These are phyloP conservation scores for Noccaea bulbosa DNA, from an alignment of 345 rosid species.

Conservation along the genomic window DNA sequence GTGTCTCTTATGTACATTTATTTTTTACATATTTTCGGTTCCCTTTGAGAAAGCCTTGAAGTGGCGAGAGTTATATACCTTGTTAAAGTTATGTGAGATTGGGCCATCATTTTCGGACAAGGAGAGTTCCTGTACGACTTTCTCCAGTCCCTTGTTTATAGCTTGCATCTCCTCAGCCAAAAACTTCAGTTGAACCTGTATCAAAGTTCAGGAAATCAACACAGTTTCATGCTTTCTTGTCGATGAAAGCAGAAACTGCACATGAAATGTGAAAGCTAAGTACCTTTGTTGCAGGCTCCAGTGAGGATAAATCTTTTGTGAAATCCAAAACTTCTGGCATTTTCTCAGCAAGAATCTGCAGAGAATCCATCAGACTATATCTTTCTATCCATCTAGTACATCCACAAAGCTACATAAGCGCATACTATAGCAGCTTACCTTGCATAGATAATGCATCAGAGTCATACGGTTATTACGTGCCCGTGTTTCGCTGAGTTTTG, in stretches of 20 bases:
- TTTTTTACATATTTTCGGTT: background rate
- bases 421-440: constrained; percentile 53
- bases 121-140: constrained; percentile 83
- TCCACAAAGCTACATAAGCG: constrained; percentile 11
- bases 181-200: constrained; percentile 86
- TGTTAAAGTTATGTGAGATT: constrained; percentile 65
- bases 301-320: constrained; percentile 62
- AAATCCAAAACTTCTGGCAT: constrained; percentile 86
- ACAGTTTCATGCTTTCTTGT: background rate
- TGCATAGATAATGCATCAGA: constrained; percentile 96
- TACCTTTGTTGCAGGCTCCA: constrained; percentile 87
- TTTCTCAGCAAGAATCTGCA: constrained; percentile 86
- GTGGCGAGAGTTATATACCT: constrained; percentile 49
- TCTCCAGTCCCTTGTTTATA: constrained; percentile 92
- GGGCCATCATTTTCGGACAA: constrained; percentile 86
- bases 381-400: constrained; percentile 8
- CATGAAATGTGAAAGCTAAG: constrained; percentile 1
- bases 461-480: constrained; percentile 92
- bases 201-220: constrained; percentile 27
- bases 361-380: constrained; percentile 35
- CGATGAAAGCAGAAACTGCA: background rate
- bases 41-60: constrained; percentile 5
- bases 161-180: constrained; percentile 99
- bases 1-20: constrained; percentile 1
- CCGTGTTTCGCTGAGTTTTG: constrained; percentile 88